Conservation (phyloP, 1,284 basidiomycete species). For the Ganoderma lingzhi region DNA sequence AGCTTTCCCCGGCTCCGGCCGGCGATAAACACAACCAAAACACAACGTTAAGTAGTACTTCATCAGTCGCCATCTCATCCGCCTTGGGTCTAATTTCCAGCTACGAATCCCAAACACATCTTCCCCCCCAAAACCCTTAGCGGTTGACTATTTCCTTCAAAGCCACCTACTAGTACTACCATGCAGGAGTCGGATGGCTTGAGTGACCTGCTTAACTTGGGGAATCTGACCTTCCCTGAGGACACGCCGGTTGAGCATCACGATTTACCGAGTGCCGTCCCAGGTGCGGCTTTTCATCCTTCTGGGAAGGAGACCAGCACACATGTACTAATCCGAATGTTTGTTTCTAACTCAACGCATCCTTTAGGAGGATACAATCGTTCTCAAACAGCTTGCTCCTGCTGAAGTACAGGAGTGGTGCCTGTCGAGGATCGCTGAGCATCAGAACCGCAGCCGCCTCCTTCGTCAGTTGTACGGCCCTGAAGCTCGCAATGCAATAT, state of each 20-base stretch:
- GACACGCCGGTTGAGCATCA: not conserved
- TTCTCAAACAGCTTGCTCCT: not conserved
- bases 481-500: not conserved
- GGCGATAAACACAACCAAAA: no score
- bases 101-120: no score
- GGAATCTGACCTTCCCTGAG: not conserved
- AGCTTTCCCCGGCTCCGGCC: no score
- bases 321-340: not conserved
- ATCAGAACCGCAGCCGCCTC: not conserved
- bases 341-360: not conserved
- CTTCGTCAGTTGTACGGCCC: not conserved
- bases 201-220: not conserved
- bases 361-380: not conserved
- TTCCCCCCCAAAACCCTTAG: no score
- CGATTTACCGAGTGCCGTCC: no score
- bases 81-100: no score
- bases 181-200: no score
- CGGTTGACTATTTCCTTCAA: no score
- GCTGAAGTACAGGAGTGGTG: not conserved
- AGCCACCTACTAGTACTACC: no score
- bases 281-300: not conserved
- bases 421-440: not conserved
- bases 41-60: no score
- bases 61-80: no score
- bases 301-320: no score